Evolutionary conservation across 139 green algal species (phyloP), one percentile per base, ranked within the genome.

Genomic region (Mesotaenium endlicherianum): DNA sequence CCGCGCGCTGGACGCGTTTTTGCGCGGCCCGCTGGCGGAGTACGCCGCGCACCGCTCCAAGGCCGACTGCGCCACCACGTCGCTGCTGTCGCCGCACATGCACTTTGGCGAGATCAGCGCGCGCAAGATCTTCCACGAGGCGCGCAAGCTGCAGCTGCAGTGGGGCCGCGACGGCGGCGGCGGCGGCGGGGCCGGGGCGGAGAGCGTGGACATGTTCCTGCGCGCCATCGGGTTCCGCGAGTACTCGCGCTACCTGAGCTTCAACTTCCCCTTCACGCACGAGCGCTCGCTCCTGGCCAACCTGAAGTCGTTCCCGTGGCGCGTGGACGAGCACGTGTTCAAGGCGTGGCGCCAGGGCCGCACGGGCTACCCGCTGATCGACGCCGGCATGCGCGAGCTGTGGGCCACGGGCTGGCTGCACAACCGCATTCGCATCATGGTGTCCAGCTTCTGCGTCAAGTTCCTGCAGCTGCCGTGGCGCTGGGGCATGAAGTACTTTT

Each of bases 211-310:
- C 42, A 20, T 45, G 76, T 97, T 97, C 88, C 77, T 97, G 87
- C 88, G 90, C 38, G 92, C 97, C 89, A 81, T 97, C 82, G 94
- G 92, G 3, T 95, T 95, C 85, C 88, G 95, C 17, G 95, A 98
- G 91, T 98, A 97, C 85, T 86, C 68, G 34, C 90, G 93, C 81
- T 98, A 98, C 91, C 91, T 98, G 42, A 91, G 91, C 50, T 98
- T 97, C 91, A 94, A 97, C 91, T 97, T 96, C 92, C 95, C 95
- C 58, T 98, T 98, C 92, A 96, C 95, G 43, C 94, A 95, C 79
- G 93, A 98, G 87, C 88, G 95, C 53, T 92, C 94, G 5, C 88
- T 98, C 88, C 92, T 98, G 87, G 92, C 92, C 68, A 94, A 98
- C 79, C 89, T 98, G 77, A 88, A 91, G 16, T 92, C 91, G 11